Percentiles rank a stretch among this genome's conserved stretches.
phyloP scores from a whole-genome alignment of 345 rosid species.

The Durio zibethinus region DNA sequence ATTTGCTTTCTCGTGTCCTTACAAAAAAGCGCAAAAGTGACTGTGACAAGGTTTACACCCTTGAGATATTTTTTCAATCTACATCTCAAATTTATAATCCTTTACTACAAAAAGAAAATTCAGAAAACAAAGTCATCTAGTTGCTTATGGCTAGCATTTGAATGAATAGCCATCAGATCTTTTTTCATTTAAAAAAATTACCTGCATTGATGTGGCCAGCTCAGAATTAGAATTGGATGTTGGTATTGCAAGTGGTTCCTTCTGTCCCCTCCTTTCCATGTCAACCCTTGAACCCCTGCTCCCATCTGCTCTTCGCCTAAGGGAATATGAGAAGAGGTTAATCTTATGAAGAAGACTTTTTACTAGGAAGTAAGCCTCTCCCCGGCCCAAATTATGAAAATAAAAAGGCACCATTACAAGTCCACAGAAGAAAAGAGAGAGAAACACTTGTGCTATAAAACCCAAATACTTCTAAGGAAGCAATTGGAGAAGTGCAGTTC shows the following conservation, averaged over 20 bases:
- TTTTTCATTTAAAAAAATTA: conserved; percentile 15
- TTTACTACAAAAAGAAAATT: background rate
- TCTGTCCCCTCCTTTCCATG: conserved; percentile 30
- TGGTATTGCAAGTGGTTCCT: conserved; percentile 19
- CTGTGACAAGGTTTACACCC: background rate
- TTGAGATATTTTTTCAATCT: background rate
- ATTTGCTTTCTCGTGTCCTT: background rate
- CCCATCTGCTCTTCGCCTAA: conserved; percentile 40
- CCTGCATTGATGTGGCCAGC: conserved; percentile 38
- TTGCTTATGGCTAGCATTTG: background rate
- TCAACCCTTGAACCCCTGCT: conserved; percentile 29
- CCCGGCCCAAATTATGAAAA: background rate
- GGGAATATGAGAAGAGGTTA: conserved; percentile 15
- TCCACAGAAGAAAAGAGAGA: background rate
- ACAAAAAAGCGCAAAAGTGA: background rate
- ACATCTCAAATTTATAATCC: background rate
- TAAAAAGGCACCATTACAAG: background rate
- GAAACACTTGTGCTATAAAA: background rate
- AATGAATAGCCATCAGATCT: conserved; percentile 2
- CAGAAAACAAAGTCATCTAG: too few relatives aligned
- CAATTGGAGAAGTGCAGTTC: background rate
- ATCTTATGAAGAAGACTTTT: background rate
- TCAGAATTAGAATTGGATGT: conserved; percentile 28
- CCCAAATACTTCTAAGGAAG: background rate
- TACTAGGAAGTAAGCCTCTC: background rate